phyloP scores from a whole-genome alignment of 495 filamentous ascomycete species.

The Clavariopsis aquatica region DNA sequence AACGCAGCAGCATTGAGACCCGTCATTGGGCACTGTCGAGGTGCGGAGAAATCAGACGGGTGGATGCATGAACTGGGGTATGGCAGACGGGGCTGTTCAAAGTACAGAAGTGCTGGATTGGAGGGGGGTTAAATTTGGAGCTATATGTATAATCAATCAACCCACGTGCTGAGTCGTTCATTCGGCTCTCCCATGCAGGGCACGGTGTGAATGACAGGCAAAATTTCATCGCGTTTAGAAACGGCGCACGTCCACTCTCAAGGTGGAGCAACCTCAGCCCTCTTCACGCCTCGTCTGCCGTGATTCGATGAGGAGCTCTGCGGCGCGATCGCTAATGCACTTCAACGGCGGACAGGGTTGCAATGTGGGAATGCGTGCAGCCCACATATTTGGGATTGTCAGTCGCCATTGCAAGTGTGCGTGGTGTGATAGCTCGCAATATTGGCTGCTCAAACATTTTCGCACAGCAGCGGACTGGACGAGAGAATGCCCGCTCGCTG shows the following conservation, averaged over 20 bases:
- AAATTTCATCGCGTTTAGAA: neutral
- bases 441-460: neutral
- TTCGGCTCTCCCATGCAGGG: too few relatives aligned
- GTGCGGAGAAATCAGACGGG: conserved; percentile 23
- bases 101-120: too few relatives aligned
- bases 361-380: neutral
- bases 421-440: conserved; percentile 28
- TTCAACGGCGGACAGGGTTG: conserved; percentile 9
- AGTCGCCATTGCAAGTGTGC: conserved; percentile 17
- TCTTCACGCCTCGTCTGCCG: neutral
- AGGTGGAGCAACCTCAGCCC: neutral
- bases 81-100: too few relatives aligned
- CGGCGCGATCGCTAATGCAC: conserved; percentile 26
- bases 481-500: neutral
- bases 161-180: too few relatives aligned
- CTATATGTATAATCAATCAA: too few relatives aligned
- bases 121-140: too few relatives aligned
- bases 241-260: neutral
- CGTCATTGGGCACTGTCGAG: neutral
- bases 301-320: conserved; percentile 21
- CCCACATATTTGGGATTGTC: neutral
- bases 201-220: neutral
- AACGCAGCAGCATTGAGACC: neutral
- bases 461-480: neutral
- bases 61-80: neutral